Conservation (phyloP, 2,329 filamentous ascomycete genomes). For the Ilyonectria mors-panacis region DNA sequence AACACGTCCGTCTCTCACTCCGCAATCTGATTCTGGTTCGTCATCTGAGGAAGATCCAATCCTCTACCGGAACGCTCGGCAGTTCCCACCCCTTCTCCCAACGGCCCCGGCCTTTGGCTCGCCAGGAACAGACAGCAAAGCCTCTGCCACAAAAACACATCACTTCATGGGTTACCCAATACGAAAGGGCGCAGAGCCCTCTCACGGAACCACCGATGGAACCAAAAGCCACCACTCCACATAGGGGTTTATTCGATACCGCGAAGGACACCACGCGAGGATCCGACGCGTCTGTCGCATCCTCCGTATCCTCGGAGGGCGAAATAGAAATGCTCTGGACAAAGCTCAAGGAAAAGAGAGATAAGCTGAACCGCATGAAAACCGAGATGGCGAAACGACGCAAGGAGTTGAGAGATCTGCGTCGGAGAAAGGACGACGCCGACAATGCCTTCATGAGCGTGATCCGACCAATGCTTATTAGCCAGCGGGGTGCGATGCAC, state of each 20-base stretch:
- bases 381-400: slow-evolving; percentile 52
- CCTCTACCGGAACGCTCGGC: slow-evolving; percentile 49
- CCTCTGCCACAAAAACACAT: slow-evolving; percentile 53
- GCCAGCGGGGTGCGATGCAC: slow-evolving; percentile 38
- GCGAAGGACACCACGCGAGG: slow-evolving; percentile 30
- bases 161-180: slow-evolving; percentile 52
- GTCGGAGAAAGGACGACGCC: slow-evolving; percentile 52
- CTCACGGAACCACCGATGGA: slow-evolving; percentile 34
- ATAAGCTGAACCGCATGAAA: slow-evolving; percentile 49
- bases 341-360: slow-evolving; percentile 53
- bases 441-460: slow-evolving; percentile 60
- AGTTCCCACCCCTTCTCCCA: slow-evolving; percentile 53
- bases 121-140: slow-evolving; percentile 44
- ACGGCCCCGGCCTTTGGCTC: slow-evolving; percentile 41
- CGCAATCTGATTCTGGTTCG: slow-evolving; percentile 41
- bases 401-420: slow-evolving; percentile 50
- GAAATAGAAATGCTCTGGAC: slow-evolving; percentile 55
- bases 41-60: slow-evolving; percentile 50
- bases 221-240: slow-evolving; percentile 13
- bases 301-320: slow-evolving; percentile 47
- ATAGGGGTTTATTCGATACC: slow-evolving; percentile 28
- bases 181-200: slow-evolving; percentile 49
- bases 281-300: slow-evolving; percentile 17
- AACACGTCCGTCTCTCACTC: slow-evolving; percentile 40
- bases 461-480: slow-evolving; percentile 55